These are phyloP conservation scores for Microsporum ferrugineum DNA, from an alignment of 2,329 filamentous ascomycete genomes.

Conservation along the genomic window DNA sequence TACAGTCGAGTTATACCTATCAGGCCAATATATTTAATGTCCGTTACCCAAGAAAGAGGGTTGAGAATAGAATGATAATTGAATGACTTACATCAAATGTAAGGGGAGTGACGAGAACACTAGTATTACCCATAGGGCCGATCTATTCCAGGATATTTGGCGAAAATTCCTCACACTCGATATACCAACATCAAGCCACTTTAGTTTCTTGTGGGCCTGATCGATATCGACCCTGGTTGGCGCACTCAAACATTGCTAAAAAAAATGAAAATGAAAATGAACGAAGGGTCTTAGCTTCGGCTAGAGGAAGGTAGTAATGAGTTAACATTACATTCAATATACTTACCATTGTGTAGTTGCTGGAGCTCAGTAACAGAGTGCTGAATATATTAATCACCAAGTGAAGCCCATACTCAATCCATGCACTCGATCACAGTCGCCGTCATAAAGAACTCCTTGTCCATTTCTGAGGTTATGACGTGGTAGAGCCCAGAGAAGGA, in stretches of 20 bases:
- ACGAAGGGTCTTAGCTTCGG: no score
- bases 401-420: constrained; percentile 16
- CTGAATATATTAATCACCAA: constrained; percentile 27
- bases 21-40: neutral
- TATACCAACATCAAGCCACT: constrained; percentile 25
- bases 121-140: neutral
- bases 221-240: constrained; percentile 19
- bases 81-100: neutral
- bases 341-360: constrained; percentile 30
- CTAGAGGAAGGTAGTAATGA: neutral
- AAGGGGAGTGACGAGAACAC: neutral
- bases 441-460: neutral
- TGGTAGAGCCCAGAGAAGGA: neutral
- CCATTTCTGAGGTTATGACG: neutral
- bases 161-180: constrained; percentile 21
- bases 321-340: constrained; percentile 13
- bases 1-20: neutral
- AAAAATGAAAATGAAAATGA: neutral
- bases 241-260: neutral
- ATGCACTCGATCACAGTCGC: neutral
- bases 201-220: constrained; percentile 19
- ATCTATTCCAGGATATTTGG: neutral
- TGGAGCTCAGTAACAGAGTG: constrained; percentile 23
- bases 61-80: neutral
- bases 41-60: neutral